Percentiles rank a stretch among this genome's conserved stretches.
These are phyloP conservation scores for Lichtheimia ramosa DNA, from an alignment of 371 early-diverging fungal genomes.

Conservation along the genomic window DNA sequence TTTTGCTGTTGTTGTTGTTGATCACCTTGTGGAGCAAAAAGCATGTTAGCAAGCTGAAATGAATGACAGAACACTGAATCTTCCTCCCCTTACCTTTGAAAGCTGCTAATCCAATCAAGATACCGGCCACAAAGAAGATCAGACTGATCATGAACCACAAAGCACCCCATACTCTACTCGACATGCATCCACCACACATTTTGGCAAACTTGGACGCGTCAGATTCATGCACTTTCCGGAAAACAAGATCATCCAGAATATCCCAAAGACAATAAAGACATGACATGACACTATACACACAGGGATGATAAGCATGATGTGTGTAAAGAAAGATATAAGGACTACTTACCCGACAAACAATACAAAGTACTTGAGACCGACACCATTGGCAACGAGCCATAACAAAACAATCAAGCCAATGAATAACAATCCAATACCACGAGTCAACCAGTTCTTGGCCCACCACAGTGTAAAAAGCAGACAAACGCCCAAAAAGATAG, in stretches of 20 bases:
- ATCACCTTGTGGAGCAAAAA: too few relatives aligned
- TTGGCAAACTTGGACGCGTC: conserved; percentile 91
- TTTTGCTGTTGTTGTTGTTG: too few relatives aligned
- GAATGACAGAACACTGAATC: too few relatives aligned
- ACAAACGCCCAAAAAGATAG: conserved; percentile 77
- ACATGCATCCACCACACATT: conserved; percentile 75
- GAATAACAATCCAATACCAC: conserved; percentile 80
- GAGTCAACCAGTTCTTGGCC: conserved; percentile 88
- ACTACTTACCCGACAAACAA: conserved; percentile 80
- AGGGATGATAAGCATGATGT: too few relatives aligned
- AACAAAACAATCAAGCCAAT: conserved; percentile 80
- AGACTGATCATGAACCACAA: conserved; percentile 89
- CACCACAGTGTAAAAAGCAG: conserved; percentile 77
- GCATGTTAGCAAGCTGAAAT: too few relatives aligned
- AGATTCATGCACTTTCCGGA: conserved; percentile 88
- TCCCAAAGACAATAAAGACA: conserved; percentile 92
- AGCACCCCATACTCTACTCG: conserved; percentile 84
- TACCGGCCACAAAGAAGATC: conserved; percentile 74
- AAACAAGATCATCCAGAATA: conserved; percentile 90
- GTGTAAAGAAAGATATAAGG: not conserved
- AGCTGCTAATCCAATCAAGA: conserved; percentile 76
- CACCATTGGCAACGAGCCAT: conserved; percentile 80
- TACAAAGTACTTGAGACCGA: conserved; percentile 82
- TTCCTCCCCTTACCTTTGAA: conserved; percentile 59
- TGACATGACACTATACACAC: conserved; percentile 74